These are phyloP conservation scores for Aureobasidium sp. DNA, from an alignment of 2,329 filamentous ascomycete species.

Conservation along the genomic window DNA sequence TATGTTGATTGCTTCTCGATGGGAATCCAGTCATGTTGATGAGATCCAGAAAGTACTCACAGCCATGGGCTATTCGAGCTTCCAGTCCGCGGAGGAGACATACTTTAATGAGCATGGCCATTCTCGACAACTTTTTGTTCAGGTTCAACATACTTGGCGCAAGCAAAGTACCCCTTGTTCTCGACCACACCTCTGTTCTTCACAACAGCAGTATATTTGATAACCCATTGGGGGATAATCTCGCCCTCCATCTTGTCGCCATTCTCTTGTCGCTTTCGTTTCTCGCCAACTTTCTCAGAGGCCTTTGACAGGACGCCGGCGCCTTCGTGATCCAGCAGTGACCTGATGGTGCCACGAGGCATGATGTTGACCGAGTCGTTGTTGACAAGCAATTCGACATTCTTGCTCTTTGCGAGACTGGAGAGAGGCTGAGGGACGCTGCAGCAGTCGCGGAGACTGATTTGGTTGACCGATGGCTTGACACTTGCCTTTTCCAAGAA, in stretches of 20 bases:
- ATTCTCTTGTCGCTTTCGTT: conserved; percentile 35
- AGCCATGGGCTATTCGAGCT: background rate
- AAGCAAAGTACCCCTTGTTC: conserved; percentile 95
- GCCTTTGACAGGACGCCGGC: conserved; percentile 69
- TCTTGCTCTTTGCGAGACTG: conserved; percentile 71
- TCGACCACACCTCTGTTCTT: conserved; percentile 92
- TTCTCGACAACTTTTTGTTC: background rate
- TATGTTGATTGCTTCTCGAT: too few relatives aligned
- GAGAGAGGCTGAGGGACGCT: conserved; percentile 85
- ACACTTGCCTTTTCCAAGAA: conserved; percentile 67
- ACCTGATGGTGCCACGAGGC: conserved; percentile 73
- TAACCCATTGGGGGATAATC: conserved; percentile 84
- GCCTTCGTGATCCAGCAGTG: conserved; percentile 69
- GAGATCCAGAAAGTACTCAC: background rate
- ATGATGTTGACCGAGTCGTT: conserved; percentile 90
- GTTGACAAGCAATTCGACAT: conserved; percentile 85
- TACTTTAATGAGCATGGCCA: conserved; percentile 1
- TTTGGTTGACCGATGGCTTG: conserved; percentile 81
- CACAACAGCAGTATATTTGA: conserved; percentile 94
- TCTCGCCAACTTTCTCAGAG: conserved; percentile 35
- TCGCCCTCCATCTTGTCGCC: conserved; percentile 62
- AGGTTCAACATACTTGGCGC: conserved; percentile 49
- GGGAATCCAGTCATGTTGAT: too few relatives aligned
- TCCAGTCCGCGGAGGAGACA: background rate
- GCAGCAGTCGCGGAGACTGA: conserved; percentile 93